A percentile compares a stretch with the other conserved stretches of the same genome.
These are phyloP conservation scores for Globisporangium irregulare DNA, from an alignment of 352 stramenopile genomes.

Conservation along the genomic window DNA sequence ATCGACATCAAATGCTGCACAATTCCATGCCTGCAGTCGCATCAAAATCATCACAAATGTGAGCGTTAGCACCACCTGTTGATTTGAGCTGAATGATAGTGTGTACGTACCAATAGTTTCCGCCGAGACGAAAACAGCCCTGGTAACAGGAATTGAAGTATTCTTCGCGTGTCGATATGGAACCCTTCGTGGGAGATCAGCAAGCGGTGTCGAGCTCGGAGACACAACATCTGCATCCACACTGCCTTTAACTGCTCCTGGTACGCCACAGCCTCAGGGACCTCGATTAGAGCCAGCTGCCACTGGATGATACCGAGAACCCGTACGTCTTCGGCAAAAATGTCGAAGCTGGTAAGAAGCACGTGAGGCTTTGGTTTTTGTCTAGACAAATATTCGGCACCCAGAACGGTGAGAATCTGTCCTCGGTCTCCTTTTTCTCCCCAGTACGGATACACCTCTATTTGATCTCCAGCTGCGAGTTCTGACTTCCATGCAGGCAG, in stretches of 20 bases:
- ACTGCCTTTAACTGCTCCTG: conserved; percentile 29
- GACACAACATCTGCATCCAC: conserved; percentile 49
- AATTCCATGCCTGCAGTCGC: conserved; percentile 56
- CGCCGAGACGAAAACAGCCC: conserved; percentile 64
- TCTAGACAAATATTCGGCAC: conserved; percentile 31
- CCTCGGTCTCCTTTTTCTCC: conserved; percentile 38
- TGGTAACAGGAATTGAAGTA: conserved; percentile 71
- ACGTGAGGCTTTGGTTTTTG: conserved; percentile 36
- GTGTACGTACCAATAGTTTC: conserved; percentile 63
- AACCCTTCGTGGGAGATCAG: conserved; percentile 40
- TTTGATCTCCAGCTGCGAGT: conserved; percentile 23
- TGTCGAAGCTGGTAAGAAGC: conserved; percentile 54
- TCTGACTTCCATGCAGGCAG: conserved; percentile 38
- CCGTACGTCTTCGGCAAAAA: conserved; percentile 47
- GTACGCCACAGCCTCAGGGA: conserved; percentile 19
- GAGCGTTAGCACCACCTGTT: background rate
- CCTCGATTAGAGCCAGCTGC: conserved; percentile 46
- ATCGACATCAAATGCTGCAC: conserved; percentile 40
- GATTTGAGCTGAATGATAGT: background rate
- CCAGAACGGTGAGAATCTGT: conserved; percentile 34
- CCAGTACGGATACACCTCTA: conserved; percentile 57
- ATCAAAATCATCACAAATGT: background rate
- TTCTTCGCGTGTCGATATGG: conserved; percentile 38
- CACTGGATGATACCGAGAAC: conserved; percentile 42
- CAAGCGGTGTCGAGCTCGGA: conserved; percentile 65